Base-by-base conservation (phyloP, 768 basidiomycete species). In the Imleria badia region DNA sequence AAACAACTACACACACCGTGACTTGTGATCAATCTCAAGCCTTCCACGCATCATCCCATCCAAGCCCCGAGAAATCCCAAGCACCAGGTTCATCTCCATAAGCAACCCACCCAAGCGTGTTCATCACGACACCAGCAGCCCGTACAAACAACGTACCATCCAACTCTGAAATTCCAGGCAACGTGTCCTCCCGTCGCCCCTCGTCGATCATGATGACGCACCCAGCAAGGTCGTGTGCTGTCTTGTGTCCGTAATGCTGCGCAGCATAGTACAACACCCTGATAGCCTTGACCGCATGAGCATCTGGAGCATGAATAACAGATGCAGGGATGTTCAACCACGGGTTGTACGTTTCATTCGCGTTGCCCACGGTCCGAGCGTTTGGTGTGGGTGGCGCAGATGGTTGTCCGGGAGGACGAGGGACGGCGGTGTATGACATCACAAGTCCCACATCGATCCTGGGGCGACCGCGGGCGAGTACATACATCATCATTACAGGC, bases 41-140 rank as follows among this genome's bases (percentile, higher is more conserved):
- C 42, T 74, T 74, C 84, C 83, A 85, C 12, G 82, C 80, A 10
- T 76, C 81, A 52, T 84, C 81, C 81, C 83, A 85, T 1, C 82
- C 83, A 38, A 84, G 67, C 4, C 75, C 82, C 64, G 79, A 81
- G 29, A 76, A 55, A 66, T 85, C 83, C 85, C 85, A 85, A 2
- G 61, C 39, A 17, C 79, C 76, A 38, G 69, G 75, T 39, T 68
- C 55, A 64, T 85, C 77, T 5, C 83, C 83, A 67, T 78, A 70
- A 9, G 72, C 63, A 1, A 79, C 77, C 84, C 83, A 85, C 0
- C 84, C 81, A 58, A 84, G 66, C 13, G 70, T 76, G 44, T 83
- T 72, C 77, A 82, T 76, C 68, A 83, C 58, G 31, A 82, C 73
- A 1, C 83, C 83, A 8, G 82, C 84, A 15, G 82, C 78, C 39